Conservation (phyloP, 2,329 filamentous ascomycete species). For the Whalleya microplaca region DNA sequence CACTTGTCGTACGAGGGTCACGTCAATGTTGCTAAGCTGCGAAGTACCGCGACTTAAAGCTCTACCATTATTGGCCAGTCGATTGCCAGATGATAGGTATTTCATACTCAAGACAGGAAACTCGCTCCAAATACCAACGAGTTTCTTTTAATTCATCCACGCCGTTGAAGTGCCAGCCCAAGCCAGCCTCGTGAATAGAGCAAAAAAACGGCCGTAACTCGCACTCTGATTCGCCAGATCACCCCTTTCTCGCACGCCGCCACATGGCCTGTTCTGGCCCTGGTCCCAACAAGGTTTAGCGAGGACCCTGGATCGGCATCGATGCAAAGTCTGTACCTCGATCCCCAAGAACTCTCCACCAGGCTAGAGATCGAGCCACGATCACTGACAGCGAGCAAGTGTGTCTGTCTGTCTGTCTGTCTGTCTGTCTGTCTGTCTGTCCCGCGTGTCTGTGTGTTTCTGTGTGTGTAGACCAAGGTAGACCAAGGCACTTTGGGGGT, state of each 20-base stretch:
- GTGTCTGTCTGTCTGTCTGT: too few species aligned
- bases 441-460: too few species aligned
- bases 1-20: not conserved
- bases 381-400: too few species aligned
- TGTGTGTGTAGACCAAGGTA: not conserved
- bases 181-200: not conserved
- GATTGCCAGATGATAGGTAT: not conserved
- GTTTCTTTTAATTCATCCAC: not conserved
- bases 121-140: not conserved
- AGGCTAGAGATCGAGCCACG: slow-evolving; percentile 25
- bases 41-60: not conserved
- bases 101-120: not conserved
- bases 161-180: not conserved
- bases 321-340: slow-evolving; percentile 26
- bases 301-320: slow-evolving; percentile 20
- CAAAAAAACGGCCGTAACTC: not conserved
- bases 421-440: too few species aligned
- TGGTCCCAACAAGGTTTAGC: slow-evolving; percentile 4
- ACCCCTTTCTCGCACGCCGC: not conserved
- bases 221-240: not conserved
- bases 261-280: not conserved
- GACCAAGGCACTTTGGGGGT: not conserved
- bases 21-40: not conserved
- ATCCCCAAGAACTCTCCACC: slow-evolving; percentile 21
- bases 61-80: not conserved